phyloP scores from a whole-genome alignment of 1,139 yeast genomes.

The Geotrichum europaeum region DNA sequence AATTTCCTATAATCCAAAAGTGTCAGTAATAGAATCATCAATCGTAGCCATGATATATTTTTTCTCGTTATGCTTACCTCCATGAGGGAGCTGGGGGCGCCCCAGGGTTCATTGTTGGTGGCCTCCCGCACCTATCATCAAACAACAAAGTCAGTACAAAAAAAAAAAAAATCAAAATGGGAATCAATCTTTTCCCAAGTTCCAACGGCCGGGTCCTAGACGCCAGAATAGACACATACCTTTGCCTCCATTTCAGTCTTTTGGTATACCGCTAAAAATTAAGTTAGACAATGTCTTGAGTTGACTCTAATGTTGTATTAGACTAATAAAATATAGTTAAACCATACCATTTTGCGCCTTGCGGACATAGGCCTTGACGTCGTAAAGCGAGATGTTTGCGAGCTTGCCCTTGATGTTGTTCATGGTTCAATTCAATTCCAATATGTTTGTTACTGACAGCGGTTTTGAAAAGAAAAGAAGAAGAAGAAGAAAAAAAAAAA shows the following conservation, averaged over 20 bases:
- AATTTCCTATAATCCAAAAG: conserved; percentile 47
- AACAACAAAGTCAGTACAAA: not conserved
- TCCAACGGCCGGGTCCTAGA: not conserved
- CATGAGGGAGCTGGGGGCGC: conserved; percentile 91
- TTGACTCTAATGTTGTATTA: not conserved
- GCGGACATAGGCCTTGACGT: conserved; percentile 94
- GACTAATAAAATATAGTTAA: not conserved
- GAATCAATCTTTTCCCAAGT: not conserved
- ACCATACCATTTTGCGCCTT: conserved; percentile 79
- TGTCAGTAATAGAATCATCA: not conserved
- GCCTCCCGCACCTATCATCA: conserved; percentile 60
- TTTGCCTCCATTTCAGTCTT: conserved; percentile 93
- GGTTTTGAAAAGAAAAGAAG: not conserved
- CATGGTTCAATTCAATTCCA: conserved; percentile 34
- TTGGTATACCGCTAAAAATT: conserved; percentile 62
- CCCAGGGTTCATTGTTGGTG: conserved; percentile 99
- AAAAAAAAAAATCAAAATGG: not conserved
- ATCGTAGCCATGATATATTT: not conserved
- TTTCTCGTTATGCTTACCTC: conserved; percentile 33
- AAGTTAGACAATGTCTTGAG: conserved; percentile 23
- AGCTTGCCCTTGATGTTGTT: conserved; percentile 65
- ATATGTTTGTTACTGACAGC: not conserved
- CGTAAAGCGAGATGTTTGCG: conserved; percentile 80
- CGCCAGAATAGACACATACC: conserved; percentile 38
- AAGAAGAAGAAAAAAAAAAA: not conserved